A percentile compares a stretch with the other conserved stretches of the same genome.
Conservation (phyloP, 257 asterid genomes). For the Gentiana straminea region DNA sequence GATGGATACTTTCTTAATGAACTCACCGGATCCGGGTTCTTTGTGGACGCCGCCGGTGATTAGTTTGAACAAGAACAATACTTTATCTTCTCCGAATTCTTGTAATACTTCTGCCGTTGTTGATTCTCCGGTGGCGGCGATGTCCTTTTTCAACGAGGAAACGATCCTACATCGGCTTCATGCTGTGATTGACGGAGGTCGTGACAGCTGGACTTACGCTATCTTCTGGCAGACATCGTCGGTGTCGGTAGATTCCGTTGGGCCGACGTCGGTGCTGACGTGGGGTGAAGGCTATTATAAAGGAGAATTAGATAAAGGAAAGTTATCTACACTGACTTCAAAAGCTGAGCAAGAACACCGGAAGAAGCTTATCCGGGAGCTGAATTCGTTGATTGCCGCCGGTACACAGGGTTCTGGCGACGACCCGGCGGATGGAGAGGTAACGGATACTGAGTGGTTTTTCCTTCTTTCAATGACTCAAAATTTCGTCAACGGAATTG, state of each 20-base stretch:
- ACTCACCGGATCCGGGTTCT: constrained; percentile 45
- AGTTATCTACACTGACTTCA: constrained; percentile 18
- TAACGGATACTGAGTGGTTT: constrained; percentile 86
- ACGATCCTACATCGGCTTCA: constrained; percentile 69
- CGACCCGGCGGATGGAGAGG: constrained; percentile 69
- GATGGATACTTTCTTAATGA: constrained; percentile 41
- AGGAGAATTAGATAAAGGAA: constrained; percentile 51
- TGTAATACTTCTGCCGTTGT: not conserved
- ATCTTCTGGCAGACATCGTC: constrained; percentile 82
- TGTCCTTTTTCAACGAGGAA: constrained; percentile 44
- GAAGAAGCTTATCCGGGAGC: constrained; percentile 62
- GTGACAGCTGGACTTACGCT: constrained; percentile 80
- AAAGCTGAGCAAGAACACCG: constrained; percentile 57
- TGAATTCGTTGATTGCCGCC: constrained; percentile 48
- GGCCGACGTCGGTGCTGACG: constrained; percentile 30
- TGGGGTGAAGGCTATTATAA: constrained; percentile 91
- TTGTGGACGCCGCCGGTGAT: constrained; percentile 44
- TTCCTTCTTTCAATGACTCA: constrained; percentile 83
- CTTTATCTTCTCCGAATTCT: constrained; percentile 3
- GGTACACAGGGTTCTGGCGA: constrained; percentile 32
- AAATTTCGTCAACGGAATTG: constrained; percentile 48
- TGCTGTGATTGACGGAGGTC: constrained; percentile 57
- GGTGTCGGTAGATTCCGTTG: constrained; percentile 19
- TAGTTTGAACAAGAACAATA: not conserved
- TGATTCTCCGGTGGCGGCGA: constrained; percentile 2